Evolutionary conservation across 1,139 yeast genomes (phyloP).

Genomic region (Magnusiomyces starmeri): DNA sequence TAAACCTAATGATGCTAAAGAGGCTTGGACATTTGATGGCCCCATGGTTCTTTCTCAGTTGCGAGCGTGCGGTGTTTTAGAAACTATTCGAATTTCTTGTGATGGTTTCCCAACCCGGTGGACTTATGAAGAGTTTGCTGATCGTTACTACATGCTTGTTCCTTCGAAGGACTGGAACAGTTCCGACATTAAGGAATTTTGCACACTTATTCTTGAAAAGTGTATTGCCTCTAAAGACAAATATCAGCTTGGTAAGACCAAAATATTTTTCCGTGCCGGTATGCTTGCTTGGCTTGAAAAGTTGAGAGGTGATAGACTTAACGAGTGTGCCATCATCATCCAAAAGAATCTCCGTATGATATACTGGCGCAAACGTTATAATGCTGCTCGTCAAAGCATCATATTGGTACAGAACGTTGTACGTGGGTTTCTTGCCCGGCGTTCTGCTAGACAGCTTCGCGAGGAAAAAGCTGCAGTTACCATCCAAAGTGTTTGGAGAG

Average conservation of each 20-base stretch:
- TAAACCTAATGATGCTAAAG: constrained; percentile 89
- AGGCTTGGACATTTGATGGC: constrained; percentile 94
- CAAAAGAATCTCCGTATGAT: constrained; percentile 77
- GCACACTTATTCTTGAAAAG: constrained; percentile 56
- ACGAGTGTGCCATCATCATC: constrained; percentile 70
- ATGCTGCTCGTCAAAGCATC: constrained; percentile 50
- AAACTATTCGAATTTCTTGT: constrained; percentile 91
- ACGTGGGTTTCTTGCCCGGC: constrained; percentile 59
- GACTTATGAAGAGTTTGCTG: constrained; percentile 90
- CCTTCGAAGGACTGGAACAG: constrained; percentile 60
- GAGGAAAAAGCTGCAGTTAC: constrained; percentile 59
- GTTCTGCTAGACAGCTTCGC: constrained; percentile 48
- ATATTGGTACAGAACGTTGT: constrained; percentile 51
- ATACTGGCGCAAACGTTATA: constrained; percentile 55
- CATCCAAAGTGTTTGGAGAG: constrained; percentile 69
- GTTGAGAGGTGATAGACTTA: constrained; percentile 68
- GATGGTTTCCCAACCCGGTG: constrained; percentile 98
- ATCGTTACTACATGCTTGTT: constrained; percentile 76
- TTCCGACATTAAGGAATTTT: constrained; percentile 51
- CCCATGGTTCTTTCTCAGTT: constrained; percentile 91
- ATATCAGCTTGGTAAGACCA: constrained; percentile 76
- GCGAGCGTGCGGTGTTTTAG: constrained; percentile 97
- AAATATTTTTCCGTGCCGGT: constrained; percentile 90
- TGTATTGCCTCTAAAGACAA: constrained; percentile 55
- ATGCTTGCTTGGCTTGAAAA: constrained; percentile 85